Percentiles rank a stretch among this genome's conserved stretches.
Evolutionary conservation across 169 alveolate species (phyloP).

Genomic region (Cryptosporidium parvum): DNA sequence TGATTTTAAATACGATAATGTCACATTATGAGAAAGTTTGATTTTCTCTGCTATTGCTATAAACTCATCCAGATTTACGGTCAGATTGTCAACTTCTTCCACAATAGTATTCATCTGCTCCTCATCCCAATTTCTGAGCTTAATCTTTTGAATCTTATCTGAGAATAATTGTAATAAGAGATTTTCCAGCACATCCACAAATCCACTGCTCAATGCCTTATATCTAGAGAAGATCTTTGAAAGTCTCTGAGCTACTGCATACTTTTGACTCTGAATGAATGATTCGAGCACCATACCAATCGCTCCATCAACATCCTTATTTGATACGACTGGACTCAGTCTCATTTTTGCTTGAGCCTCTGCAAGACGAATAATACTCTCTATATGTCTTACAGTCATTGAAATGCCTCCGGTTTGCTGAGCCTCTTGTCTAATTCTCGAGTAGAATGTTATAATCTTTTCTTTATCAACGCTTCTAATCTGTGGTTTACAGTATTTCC

Average conservation of each 20-base stretch:
- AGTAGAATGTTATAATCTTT: conserved; percentile 91
- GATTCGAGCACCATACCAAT: conserved; percentile 96
- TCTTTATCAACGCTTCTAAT: conserved; percentile 89
- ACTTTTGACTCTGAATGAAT: conserved; percentile 94
- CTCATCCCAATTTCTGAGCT: conserved; percentile 66
- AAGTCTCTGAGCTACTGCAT: conserved; percentile 92
- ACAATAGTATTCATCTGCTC: conserved; percentile 48
- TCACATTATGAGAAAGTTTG: conserved; percentile 64
- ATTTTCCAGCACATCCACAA: conserved; percentile 84
- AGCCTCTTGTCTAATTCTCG: conserved; percentile 94
- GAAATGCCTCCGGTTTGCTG: conserved; percentile 96
- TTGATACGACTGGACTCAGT: conserved; percentile 93
- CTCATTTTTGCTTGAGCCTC: conserved; percentile 98
- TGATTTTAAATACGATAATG: conserved; percentile 58
- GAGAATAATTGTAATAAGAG: conserved; percentile 49
- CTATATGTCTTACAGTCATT: conserved; percentile 96
- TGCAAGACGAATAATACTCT: conserved; percentile 94
- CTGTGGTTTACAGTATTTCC: conserved; percentile 88
- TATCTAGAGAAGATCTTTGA: conserved; percentile 87
- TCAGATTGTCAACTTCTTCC: conserved; percentile 54
- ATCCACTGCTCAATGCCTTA: conserved; percentile 86
- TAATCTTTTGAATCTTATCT: conserved; percentile 50
- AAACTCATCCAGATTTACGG: conserved; percentile 57
- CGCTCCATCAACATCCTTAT: conserved; percentile 96
- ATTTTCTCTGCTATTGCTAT: conserved; percentile 67